Evolutionary conservation across 2,329 filamentous ascomycete species (phyloP), one percentile per base, ranked within the genome.

Genomic region (Rhytidhysteron rufulum): DNA sequence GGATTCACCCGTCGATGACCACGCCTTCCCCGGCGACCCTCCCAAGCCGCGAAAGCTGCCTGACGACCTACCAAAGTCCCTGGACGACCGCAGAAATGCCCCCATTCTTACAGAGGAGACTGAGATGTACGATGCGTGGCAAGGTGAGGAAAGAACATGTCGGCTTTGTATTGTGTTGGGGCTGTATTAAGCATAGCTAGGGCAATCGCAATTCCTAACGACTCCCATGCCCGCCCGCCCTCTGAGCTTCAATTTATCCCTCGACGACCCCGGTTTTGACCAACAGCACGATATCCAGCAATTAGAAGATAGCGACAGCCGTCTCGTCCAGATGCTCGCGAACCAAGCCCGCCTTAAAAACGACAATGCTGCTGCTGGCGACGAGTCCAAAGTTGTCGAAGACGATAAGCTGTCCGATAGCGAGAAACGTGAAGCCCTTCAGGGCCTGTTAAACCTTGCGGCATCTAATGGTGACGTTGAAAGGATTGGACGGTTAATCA

Each of bases 41-140:
- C 53, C 51, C 30, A 58, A 52, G 49, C 62, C 68, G 25, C 63
- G 70, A 42, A 63, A 69, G 45, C 79, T 97, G 37, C 93, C 93
- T 30, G 71, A 79, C 51, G 93, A 98, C 67, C 79, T 98, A 25
- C 93, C 93, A 9, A 93, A 80, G 51, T 95, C 90, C 10, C 79
- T 98, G 40, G 85, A 98, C 65, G 93, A 98, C 71, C 82, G 93
- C 45, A 80, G 83, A 53, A 76, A 76, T 56, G 78, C 85, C 24
- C 78, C 82, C 4, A 74, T 66, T 34, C 78, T 83, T 48, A 77
- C 85, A 41, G 75, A 77, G 29, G 93, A 97, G 73, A 95, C 90
- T 30, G 93, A 97, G 73, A 88, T 96, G 72, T 98, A 97, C 66
- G 93, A 98, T 77, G 93, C 88, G 53, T 98, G 93, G 93, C 89